These are phyloP conservation scores for Candida arabinofermentans DNA, from an alignment of 805 yeast species.

Conservation along the genomic window DNA sequence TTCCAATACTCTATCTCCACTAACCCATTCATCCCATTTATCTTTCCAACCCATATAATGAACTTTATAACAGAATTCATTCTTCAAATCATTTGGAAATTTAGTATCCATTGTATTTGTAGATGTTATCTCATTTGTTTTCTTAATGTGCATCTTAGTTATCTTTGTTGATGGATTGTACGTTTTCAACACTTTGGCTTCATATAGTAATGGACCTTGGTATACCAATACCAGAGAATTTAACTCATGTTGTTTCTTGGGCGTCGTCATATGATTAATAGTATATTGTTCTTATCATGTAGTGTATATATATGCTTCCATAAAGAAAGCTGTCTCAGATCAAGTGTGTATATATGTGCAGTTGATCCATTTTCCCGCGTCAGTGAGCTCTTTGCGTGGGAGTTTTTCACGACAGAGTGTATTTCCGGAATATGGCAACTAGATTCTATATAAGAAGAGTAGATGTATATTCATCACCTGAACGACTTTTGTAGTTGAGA, in stretches of 20 bases:
- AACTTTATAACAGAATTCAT: conserved; percentile 45
- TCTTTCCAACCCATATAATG: conserved; percentile 96
- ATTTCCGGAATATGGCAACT: too few relatives aligned
- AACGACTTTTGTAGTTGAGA: too few relatives aligned
- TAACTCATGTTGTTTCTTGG: conserved; percentile 13
- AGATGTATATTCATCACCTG: too few relatives aligned
- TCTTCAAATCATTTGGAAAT: conserved; percentile 16
- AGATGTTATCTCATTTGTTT: conserved; percentile 7
- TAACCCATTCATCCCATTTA: conserved; percentile 97
- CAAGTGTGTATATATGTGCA: too few relatives aligned
- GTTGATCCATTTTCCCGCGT: too few relatives aligned
- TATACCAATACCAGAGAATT: conserved; percentile 59
- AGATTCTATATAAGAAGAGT: too few relatives aligned
- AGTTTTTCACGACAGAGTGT: too few relatives aligned
- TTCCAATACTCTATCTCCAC: conserved; percentile 60
- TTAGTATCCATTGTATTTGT: conserved; percentile 11
- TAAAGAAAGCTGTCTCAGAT: too few relatives aligned
- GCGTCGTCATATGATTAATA: neutral
- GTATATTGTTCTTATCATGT: neutral
- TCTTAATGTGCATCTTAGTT: conserved; percentile 30
- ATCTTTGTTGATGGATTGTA: conserved; percentile 50
- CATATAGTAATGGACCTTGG: conserved; percentile 88
- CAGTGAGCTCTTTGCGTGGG: too few relatives aligned
- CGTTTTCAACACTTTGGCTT: conserved; percentile 70
- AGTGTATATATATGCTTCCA: neutral